Evolutionary conservation across 1,139 yeast genomes (phyloP).

Genomic region (Candida dubliniensis): DNA sequence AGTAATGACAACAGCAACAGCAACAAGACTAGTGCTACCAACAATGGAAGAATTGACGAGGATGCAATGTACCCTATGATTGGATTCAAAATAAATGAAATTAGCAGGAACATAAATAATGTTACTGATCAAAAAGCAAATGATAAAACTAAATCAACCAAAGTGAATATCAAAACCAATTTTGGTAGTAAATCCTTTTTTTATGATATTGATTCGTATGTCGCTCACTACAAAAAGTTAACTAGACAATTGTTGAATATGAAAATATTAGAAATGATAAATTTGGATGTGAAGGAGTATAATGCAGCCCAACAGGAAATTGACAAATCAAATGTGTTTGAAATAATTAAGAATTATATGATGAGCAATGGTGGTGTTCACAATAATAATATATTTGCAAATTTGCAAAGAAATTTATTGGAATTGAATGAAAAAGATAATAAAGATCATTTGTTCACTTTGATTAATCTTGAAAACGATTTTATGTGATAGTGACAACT

Average conservation of each 20-base stretch:
- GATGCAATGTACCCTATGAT: constrained; percentile 41
- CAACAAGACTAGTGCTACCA: background rate
- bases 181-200: constrained; percentile 70
- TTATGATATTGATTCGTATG: constrained; percentile 71
- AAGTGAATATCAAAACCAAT: constrained; percentile 52
- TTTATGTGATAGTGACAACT: background rate
- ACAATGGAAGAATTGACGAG: constrained; percentile 11
- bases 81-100: constrained; percentile 40
- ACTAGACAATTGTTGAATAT: constrained; percentile 24
- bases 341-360: background rate
- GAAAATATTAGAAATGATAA: constrained; percentile 11
- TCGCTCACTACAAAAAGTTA: constrained; percentile 41
- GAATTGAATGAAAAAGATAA: background rate
- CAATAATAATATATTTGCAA: background rate
- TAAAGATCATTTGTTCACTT: background rate
- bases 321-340: background rate
- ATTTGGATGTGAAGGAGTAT: background rate
- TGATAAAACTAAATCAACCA: constrained; percentile 7
- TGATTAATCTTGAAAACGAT: background rate
- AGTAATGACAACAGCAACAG: background rate
- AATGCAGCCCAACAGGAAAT: too few species aligned
- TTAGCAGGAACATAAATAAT: constrained; percentile 7
- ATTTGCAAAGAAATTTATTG: background rate
- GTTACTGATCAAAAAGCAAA: background rate
- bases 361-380: background rate